Base-by-base conservation (phyloP, 352 stramenopile genomes). In the Phytophthora melonis region DNA sequence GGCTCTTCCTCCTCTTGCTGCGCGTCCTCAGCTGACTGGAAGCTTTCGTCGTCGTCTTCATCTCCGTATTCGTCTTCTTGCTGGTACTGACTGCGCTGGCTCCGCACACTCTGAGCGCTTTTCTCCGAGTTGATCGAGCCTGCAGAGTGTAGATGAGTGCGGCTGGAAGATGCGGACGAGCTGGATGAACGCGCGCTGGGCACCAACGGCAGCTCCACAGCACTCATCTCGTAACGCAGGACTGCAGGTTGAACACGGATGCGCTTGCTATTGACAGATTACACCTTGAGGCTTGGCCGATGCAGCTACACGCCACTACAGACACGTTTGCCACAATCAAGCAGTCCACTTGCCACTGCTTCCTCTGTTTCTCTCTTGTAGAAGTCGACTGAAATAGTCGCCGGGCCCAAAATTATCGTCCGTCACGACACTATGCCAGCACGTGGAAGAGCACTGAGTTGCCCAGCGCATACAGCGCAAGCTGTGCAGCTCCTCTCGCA, bases 361-460 rank as follows among this genome's bases (percentile, higher is more conserved):
- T 30, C 50, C 54, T 76, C 60, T 27, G 70, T 75, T 74, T 75
- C 60, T 74, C 30, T 30, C 27, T 30, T 7, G 27, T 30, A 30
- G 27, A 30, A 30, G 16, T 27, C 36, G 50, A 72, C 65, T 74
- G 60, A 78, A 75, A 79, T 79, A 73, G 63, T 66, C 50, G 57
- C 30, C 18, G 54, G 3, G 21, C 18, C 30, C 62, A 76, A 71
- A 67, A 67, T 72, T 69, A 77, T 63, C 41, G n/a, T 58, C 11
- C 36, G 30, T 50, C 32, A 52, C 19, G 32, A 10, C n/a, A 19
- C 30, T 80, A 95, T 14, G 83, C 83, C 18, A 93, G 76, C 5
- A 93, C 88, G 62, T 91, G 89, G 57, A 95, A 95, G 39, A 95
- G 57, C 49, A 91, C 80, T 3, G 87, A 87, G 70, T 93, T 93